A percentile compares a stretch with the other conserved stretches of the same genome.
phyloP scores from a whole-genome alignment of 192 early-diverging fungal genomes.

The Chytriomyces sp. region DNA sequence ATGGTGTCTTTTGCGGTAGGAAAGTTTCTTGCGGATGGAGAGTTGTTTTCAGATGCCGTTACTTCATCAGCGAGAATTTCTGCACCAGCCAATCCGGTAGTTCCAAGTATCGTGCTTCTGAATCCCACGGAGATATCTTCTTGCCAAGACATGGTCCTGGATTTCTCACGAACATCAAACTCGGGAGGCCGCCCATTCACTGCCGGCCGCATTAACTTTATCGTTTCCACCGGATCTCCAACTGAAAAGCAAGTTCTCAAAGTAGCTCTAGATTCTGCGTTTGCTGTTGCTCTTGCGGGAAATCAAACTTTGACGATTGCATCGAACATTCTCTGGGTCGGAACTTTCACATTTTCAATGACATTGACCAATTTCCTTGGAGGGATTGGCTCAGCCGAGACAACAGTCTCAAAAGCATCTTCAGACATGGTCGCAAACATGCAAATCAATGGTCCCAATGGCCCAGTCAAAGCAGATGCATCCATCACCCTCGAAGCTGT shows the following conservation, averaged over 20 bases:
- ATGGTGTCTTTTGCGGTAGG: background rate
- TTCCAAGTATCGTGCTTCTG: background rate
- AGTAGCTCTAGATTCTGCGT: background rate
- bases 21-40: background rate
- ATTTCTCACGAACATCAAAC: background rate
- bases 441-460: conserved; percentile 3
- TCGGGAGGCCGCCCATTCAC: conserved; percentile 4
- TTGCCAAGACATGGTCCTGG: background rate
- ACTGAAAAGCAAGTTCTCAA: background rate
- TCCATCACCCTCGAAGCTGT: conserved; percentile 1
- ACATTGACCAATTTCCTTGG: background rate
- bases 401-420: background rate
- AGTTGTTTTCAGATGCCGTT: conserved; percentile 3
- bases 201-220: background rate
- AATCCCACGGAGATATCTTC: background rate
- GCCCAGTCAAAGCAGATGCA: background rate
- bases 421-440: background rate
- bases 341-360: background rate
- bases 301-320: conserved; percentile 2
- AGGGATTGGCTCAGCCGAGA: background rate
- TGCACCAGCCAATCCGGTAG: background rate
- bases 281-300: background rate
- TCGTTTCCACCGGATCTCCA: background rate
- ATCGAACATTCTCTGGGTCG: background rate
- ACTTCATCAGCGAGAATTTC: background rate